Evolutionary conservation across 1,284 basidiomycete genomes (phyloP), one percentile per base, ranked within the genome.

Genomic region (Irpex rosettiformis): DNA sequence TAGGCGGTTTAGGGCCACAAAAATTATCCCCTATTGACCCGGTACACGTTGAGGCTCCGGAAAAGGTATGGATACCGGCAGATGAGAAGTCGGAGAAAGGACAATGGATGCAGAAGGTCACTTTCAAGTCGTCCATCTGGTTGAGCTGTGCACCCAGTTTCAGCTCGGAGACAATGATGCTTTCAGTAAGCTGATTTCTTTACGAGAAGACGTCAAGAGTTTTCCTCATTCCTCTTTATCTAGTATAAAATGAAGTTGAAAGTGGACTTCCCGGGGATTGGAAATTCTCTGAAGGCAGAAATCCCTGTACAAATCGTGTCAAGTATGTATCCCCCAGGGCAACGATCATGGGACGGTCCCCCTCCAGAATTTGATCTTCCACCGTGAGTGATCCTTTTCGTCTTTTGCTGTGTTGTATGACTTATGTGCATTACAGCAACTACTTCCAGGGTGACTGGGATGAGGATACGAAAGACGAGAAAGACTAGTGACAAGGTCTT

Each of bases 241-340:
- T 22, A 61, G 59, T 61, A 61, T 45, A 55, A n/a, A 6, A 27
- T 56, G 3, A 18, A 47, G 43, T n/a, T 61, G n/a, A 61, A 55
- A 28, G 45, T 61, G 13, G 59, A 61, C 29, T 61, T 61, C 42
- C 59, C 59, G 6, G 59, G 59, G 10, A 53, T 61, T 7, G 59
- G 59, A 18, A 61, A 61, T 25, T 48, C 57, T 27, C 16, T 58
- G 8, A 58, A 43, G 25, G 24, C 45, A 8, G 40, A 48, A 22
- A 24, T 57, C 24, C 56, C 56, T 37, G n/a, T 61, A 18, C 27
- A 27, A 2, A 16, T 61, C 18, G 52, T 55, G 11, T 58, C 59
- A 5, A 47, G 52, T 37, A 42, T 57, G 33, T 40, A 40, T 40
- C 33, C 33, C 4, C 33, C 33, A 40, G 33, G 33, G n/a, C 13